A percentile compares a stretch with the other conserved stretches of the same genome.
These are phyloP conservation scores for Pleurotus cornucopiae DNA, from an alignment of 768 basidiomycete species.

Conservation along the genomic window DNA sequence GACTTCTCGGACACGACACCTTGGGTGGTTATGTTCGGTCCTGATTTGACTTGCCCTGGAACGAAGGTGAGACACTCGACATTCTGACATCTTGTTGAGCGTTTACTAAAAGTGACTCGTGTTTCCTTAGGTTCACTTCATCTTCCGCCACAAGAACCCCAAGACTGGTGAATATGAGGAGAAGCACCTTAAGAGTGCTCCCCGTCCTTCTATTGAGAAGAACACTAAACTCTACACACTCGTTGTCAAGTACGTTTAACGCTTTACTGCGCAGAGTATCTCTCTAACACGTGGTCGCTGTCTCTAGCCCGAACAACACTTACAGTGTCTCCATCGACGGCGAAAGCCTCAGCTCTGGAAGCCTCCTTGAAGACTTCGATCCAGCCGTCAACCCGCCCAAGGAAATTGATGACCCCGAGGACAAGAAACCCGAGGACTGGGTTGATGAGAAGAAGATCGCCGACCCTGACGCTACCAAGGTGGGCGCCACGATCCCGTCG, in stretches of 20 bases:
- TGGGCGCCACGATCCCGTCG: slow-evolving; percentile 21
- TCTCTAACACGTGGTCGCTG: slow-evolving; percentile 1
- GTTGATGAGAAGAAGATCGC: slow-evolving; percentile 85
- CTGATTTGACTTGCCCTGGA: slow-evolving; percentile 90
- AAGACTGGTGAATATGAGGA: slow-evolving; percentile 91
- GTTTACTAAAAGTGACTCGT: neutral
- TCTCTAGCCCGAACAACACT: slow-evolving; percentile 81
- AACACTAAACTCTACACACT: slow-evolving; percentile 93
- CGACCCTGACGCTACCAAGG: slow-evolving; percentile 83
- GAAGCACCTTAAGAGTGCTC: slow-evolving; percentile 86
- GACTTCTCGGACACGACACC: slow-evolving; percentile 93
- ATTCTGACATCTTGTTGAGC: neutral
- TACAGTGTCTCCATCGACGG: slow-evolving; percentile 91
- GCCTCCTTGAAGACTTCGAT: slow-evolving; percentile 88
- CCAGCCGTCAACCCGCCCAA: slow-evolving; percentile 89
- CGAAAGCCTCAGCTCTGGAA: slow-evolving; percentile 73
- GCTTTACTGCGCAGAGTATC: neutral
- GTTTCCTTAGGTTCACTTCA: slow-evolving; percentile 81
- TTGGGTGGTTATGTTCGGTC: slow-evolving; percentile 97
- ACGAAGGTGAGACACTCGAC: slow-evolving; percentile 58
- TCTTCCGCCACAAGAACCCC: slow-evolving; percentile 97
- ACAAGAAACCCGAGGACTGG: slow-evolving; percentile 90
- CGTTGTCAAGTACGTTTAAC: slow-evolving; percentile 69
- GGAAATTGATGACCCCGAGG: slow-evolving; percentile 92
- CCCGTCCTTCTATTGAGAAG: slow-evolving; percentile 85